Evolutionary conservation across 306 rosid genomes (phyloP), one percentile per base, ranked within the genome.

Genomic region (Canavalia ensiformis): DNA sequence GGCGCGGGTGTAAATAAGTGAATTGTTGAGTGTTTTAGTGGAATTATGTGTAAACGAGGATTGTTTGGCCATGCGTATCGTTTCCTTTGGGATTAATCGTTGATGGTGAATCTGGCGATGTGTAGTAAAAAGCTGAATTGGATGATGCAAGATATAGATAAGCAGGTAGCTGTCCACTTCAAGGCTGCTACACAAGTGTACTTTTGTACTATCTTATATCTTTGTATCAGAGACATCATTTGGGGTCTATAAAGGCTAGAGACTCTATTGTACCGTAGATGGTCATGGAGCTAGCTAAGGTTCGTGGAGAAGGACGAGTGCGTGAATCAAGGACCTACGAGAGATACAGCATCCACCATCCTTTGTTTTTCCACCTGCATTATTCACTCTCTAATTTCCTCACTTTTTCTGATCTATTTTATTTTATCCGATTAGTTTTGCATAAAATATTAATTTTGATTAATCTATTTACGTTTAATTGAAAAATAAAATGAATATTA

Each of bases 51-150:
- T 45, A 31, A 4, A 3, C 1, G 18, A 39, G 37, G 18, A 13
- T 79, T 50, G 3, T 18, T 8, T 29, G 54, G 59, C 33, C 80
- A 74, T 78, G 59, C 49, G 42, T 59, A 3, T 25, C 5, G 1
- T 70, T 44, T 77, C 34, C 50, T 42, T 33, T 1, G 62, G 6
- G 46, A 37, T 60, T 6, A 11, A 28, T 52, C 3, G 35, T 37
- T 11, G 76, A 56, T 37, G 8, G 83, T 66, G 74, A 47, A 37
- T 11, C 57, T 65, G 82, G 12, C 4, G n/a, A 39, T 56, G 0
- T 5, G 67, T 10, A 65, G 83, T 58, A 39, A 85, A 82, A 86
- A 82, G 86, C 88, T 85, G 81, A 72, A 58, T 1, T 41, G 60
- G 69, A 83, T 70, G 82, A 67, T n/a, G 81, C 59, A 50, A 79